Conservation (phyloP, 164 flowering plant genomes). For the grape (Vitis vinifera) region DNA sequence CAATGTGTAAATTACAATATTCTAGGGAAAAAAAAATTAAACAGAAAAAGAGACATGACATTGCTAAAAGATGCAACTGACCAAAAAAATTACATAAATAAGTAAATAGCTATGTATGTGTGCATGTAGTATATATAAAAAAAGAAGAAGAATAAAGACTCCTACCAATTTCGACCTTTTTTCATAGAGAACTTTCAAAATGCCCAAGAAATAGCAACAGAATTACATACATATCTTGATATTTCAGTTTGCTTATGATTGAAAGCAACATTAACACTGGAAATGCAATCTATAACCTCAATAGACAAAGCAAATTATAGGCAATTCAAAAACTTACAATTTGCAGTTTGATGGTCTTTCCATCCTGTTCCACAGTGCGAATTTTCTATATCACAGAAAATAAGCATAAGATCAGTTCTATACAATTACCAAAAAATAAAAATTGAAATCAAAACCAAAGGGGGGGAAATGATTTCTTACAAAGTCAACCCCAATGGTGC, state of each 20-base stretch:
- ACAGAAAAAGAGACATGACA: too few species aligned
- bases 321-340: constrained; percentile 54
- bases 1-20: too few species aligned
- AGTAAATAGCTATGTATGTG: too few species aligned
- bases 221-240: too few species aligned
- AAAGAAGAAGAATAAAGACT: too few species aligned
- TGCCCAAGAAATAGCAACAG: too few species aligned
- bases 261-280: neutral
- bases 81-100: too few species aligned
- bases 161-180: too few species aligned
- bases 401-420: constrained; percentile 1
- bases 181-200: too few species aligned
- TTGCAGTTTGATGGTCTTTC: constrained; percentile 90
- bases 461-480: constrained; percentile 42
- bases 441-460: neutral
- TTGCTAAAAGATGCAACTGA: too few species aligned
- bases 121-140: too few species aligned
- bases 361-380: constrained; percentile 96
- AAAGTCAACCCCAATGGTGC: constrained; percentile 94
- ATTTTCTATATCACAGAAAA: constrained; percentile 60
- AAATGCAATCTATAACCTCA: neutral
- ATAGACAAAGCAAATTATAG: neutral
- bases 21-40: too few species aligned
- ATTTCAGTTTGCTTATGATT: neutral
- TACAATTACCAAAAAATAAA: neutral